A percentile compares a stretch with the other conserved stretches of the same genome.
Conservation (phyloP, 768 basidiomycete genomes). For the Tulasnella sp. region DNA sequence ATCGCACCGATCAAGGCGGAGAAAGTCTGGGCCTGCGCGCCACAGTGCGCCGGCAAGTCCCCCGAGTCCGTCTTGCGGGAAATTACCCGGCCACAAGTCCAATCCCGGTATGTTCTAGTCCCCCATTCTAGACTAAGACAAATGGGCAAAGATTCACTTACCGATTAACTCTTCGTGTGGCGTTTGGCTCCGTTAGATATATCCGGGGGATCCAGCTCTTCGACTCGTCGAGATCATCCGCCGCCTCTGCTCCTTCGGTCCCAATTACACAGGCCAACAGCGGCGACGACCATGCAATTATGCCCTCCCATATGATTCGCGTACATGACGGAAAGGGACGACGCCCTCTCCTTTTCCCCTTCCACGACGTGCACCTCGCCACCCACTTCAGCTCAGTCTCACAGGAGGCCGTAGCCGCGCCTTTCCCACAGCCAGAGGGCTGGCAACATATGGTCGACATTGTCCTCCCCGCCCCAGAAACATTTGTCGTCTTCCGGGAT, state of each 20-base stretch:
- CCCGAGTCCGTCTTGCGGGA: neutral
- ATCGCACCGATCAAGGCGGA: slow-evolving; percentile 12
- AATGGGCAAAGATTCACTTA: slow-evolving; percentile 9
- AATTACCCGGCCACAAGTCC: slow-evolving; percentile 19
- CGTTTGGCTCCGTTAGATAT: neutral
- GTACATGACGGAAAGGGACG: slow-evolving; percentile 14
- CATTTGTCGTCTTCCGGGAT: slow-evolving; percentile 24
- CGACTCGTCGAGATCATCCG: neutral
- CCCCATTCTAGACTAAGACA: neutral
- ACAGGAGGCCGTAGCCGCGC: neutral
- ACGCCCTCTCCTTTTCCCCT: slow-evolving; percentile 22
- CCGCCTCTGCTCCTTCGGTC: neutral
- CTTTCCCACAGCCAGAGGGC: slow-evolving; percentile 12
- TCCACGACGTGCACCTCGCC: slow-evolving; percentile 24
- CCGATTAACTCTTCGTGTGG: slow-evolving; percentile 5
- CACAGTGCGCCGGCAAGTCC: slow-evolving; percentile 8
- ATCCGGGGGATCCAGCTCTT: slow-evolving; percentile 11
- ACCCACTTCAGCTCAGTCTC: slow-evolving; percentile 2
- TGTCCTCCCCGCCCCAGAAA: slow-evolving; percentile 8
- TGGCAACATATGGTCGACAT: slow-evolving; percentile 23
- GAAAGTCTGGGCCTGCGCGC: slow-evolving; percentile 16
- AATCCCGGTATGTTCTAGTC: slow-evolving; percentile 4
- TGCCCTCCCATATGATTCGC: slow-evolving; percentile 19
- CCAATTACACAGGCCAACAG: neutral
- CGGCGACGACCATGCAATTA: neutral